Conservation (phyloP, 108 stramenopile species). For the Craspedostauros australis region DNA sequence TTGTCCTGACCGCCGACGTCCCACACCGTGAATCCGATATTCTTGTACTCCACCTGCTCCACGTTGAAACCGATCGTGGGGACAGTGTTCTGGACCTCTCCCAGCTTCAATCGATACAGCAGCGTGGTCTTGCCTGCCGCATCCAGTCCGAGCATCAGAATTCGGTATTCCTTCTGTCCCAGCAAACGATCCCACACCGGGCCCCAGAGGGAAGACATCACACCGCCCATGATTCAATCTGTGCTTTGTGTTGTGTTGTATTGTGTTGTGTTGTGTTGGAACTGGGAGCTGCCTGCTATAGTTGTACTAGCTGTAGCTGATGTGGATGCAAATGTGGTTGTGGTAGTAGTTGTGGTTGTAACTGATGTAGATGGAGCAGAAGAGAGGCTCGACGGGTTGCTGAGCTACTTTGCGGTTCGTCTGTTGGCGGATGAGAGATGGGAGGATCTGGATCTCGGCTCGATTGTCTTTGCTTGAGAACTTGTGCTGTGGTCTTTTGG, state of each 20-base stretch:
- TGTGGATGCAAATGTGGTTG: neutral
- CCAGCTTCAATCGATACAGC: constrained; percentile 96
- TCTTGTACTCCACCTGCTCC: constrained; percentile 93
- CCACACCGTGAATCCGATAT: constrained; percentile 94
- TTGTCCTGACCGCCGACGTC: constrained; percentile 99
- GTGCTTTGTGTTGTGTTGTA: no score
- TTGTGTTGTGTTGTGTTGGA: no score
- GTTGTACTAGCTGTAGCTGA: no score
- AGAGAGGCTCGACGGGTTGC: neutral
- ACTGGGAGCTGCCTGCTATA: no score
- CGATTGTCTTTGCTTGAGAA: no score
- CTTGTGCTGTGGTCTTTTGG: no score
- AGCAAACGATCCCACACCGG: constrained; percentile 29
- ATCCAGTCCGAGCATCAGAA: constrained; percentile 97
- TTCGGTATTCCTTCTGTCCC: constrained; percentile 91
- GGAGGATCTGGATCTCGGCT: no score
- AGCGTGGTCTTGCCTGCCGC: constrained; percentile 97
- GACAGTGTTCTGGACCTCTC: constrained; percentile 87
- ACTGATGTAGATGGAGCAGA: constrained; percentile 1
- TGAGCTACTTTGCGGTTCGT: no score
- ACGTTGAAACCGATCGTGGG: constrained; percentile 97
- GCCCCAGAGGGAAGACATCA: neutral
- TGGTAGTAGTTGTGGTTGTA: constrained; percentile 21
- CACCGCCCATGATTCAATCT: no score
- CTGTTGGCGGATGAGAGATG: no score